Conservation (phyloP, 495 filamentous ascomycete genomes). For the Lophium mytilinum region DNA sequence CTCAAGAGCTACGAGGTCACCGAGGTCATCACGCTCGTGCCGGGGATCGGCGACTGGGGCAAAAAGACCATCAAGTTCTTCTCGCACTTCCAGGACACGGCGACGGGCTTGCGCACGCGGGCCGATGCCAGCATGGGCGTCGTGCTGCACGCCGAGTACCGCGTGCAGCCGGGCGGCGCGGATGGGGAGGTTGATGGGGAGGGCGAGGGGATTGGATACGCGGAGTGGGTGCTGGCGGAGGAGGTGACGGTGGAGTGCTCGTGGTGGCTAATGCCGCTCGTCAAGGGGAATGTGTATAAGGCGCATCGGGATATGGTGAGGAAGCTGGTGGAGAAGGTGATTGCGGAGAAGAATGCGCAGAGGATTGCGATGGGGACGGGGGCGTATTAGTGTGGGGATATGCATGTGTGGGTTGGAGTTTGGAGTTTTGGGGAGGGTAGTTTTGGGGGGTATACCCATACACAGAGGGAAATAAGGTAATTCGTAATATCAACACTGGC, state of each 20-base stretch:
- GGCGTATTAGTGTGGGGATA: too few species aligned
- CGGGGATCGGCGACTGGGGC: conserved; percentile 22
- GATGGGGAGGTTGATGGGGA: conserved; percentile 18
- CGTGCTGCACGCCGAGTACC: conserved; percentile 13
- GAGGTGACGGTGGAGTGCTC: conserved; percentile 20
- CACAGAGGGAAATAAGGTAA: too few species aligned
- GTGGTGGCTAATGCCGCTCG: conserved; percentile 24
- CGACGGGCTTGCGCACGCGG: conserved; percentile 11
- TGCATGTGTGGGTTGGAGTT: too few species aligned
- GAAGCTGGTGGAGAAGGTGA: conserved; percentile 22
- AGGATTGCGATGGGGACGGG: too few species aligned
- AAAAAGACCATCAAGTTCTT: conserved; percentile 15
- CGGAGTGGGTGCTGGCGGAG: conserved; percentile 20
- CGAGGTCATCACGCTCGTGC: conserved; percentile 10
- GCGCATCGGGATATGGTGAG: conserved; percentile 17
- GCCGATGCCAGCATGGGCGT: conserved; percentile 16
- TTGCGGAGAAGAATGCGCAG: too few species aligned
- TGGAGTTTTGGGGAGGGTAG: too few species aligned
- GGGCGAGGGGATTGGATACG: conserved; percentile 16
- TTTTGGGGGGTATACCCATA: too few species aligned
- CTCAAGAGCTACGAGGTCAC: conserved; percentile 16
- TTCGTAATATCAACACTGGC: too few species aligned
- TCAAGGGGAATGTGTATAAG: conserved; percentile 11
- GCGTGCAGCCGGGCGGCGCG: conserved; percentile 5
- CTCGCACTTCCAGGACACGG: conserved; percentile 16